A percentile compares a stretch with the other conserved stretches of the same genome.
Conservation (phyloP, 106 monocot genomes). For the Allium cepa region DNA sequence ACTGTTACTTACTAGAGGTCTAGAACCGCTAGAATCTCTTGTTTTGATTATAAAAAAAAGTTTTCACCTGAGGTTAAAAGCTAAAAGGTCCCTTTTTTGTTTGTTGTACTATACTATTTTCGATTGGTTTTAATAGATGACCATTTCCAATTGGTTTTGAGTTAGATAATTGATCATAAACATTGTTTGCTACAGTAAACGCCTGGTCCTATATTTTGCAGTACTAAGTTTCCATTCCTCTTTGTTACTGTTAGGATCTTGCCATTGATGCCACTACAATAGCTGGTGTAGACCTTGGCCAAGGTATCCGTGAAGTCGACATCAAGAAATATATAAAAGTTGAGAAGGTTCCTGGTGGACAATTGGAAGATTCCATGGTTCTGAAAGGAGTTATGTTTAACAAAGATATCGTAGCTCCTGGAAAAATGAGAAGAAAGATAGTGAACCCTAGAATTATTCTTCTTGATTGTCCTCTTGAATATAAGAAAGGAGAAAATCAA, state of each 20-base stretch:
- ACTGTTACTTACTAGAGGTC: too few relatives aligned
- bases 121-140: too few relatives aligned
- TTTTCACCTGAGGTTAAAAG: too few relatives aligned
- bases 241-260: slow-evolving; percentile 57
- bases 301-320: slow-evolving; percentile 85
- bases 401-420: slow-evolving; percentile 96
- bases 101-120: too few relatives aligned
- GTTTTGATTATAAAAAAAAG: too few relatives aligned
- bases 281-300: slow-evolving; percentile 91
- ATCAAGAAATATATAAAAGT: slow-evolving; percentile 97
- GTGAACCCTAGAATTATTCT: slow-evolving; percentile 90
- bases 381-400: slow-evolving; percentile 94
- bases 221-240: not conserved
- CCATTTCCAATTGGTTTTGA: too few relatives aligned
- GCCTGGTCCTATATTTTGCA: too few relatives aligned
- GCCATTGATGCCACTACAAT: slow-evolving; percentile 91
- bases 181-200: too few relatives aligned
- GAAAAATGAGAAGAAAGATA: slow-evolving; percentile 96
- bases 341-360: slow-evolving; percentile 97
- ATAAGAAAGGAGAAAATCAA: slow-evolving; percentile 98
- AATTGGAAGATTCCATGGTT: slow-evolving; percentile 90
- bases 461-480: slow-evolving; percentile 93
- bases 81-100: too few relatives aligned
- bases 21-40: too few relatives aligned
- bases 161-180: too few relatives aligned